Evolutionary conservation across 2,329 filamentous ascomycete genomes (phyloP).

Genomic region (Blastomyces gilchristii): DNA sequence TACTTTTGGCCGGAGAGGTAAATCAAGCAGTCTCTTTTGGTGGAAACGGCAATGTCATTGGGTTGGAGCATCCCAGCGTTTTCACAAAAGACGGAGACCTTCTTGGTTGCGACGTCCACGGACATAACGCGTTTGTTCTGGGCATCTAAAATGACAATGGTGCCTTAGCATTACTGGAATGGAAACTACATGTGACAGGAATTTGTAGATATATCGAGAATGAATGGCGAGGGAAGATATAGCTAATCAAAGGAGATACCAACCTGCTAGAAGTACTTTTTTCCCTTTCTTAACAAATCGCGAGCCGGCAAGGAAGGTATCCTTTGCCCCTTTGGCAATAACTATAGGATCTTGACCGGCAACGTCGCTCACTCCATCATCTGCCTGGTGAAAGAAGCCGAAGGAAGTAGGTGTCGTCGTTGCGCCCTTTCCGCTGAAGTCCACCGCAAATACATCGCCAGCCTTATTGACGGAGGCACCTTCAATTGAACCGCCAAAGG

Average conservation of each 20-base stretch:
- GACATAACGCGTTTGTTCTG: slow-evolving; percentile 3
- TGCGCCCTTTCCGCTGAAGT: neutral
- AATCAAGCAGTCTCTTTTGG: slow-evolving; percentile 1
- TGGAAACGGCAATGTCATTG: slow-evolving; percentile 6
- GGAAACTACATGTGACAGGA: neutral
- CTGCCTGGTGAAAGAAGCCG: slow-evolving; percentile 1
- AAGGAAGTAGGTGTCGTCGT: neutral
- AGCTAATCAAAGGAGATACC: neutral
- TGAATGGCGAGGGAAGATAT: neutral
- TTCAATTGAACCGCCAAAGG: slow-evolving; percentile 3
- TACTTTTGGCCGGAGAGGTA: slow-evolving; percentile 9
- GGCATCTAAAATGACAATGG: neutral
- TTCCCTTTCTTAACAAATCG: neutral
- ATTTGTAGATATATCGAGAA: neutral
- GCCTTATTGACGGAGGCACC: slow-evolving; percentile 6
- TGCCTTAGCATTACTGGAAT: neutral
- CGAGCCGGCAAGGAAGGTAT: slow-evolving; percentile 3
- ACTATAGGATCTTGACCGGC: neutral
- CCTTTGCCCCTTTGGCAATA: neutral
- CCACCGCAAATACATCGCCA: slow-evolving; percentile 5
- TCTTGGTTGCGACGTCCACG: neutral
- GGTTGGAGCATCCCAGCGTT: slow-evolving; percentile 6
- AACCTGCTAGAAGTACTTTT: slow-evolving; percentile 3
- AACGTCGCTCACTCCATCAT: neutral
- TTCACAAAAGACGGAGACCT: slow-evolving; percentile 1